Evolutionary conservation across 371 early-diverging fungal species (phyloP).

Genomic region (Capillidium heterosporum): DNA sequence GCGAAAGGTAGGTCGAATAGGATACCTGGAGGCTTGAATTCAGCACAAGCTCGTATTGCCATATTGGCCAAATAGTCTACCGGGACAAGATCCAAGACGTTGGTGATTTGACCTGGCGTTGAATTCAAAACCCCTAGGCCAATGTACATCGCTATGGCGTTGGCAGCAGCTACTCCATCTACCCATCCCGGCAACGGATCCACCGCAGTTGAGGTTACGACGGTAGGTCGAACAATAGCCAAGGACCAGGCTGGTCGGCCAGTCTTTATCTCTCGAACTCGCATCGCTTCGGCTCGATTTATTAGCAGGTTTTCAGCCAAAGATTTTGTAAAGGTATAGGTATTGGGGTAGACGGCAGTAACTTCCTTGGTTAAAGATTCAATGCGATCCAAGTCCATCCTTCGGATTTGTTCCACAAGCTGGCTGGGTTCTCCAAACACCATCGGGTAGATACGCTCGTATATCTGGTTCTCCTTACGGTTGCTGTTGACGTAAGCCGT

Average conservation of each 20-base stretch:
- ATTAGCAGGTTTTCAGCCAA: constrained; percentile 30
- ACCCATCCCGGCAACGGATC: constrained; percentile 47
- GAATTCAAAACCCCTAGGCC: constrained; percentile 6
- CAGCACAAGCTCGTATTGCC: not conserved
- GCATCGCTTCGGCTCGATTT: constrained; percentile 19
- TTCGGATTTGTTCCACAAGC: constrained; percentile 24
- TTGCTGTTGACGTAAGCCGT: constrained; percentile 22
- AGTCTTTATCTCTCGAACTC: constrained; percentile 14
- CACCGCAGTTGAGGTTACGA: constrained; percentile 25
- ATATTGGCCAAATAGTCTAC: not conserved
- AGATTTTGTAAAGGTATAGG: constrained; percentile 30
- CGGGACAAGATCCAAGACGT: constrained; percentile 12
- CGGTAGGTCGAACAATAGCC: constrained; percentile 28
- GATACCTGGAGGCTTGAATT: constrained; percentile 7
- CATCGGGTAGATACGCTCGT: constrained; percentile 24
- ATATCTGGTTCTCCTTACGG: constrained; percentile 20
- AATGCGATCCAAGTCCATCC: constrained; percentile 16
- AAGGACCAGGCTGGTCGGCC: constrained; percentile 13
- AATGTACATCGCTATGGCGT: constrained; percentile 15
- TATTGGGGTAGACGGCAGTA: constrained; percentile 23
- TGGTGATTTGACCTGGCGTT: constrained; percentile 12
- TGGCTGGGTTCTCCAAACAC: constrained; percentile 24
- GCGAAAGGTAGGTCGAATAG: constrained; percentile 13
- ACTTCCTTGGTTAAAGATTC: constrained; percentile 12
- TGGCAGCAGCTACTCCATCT: constrained; percentile 35